These are phyloP conservation scores for Senna tora DNA, from an alignment of 306 rosid species.

Conservation along the genomic window DNA sequence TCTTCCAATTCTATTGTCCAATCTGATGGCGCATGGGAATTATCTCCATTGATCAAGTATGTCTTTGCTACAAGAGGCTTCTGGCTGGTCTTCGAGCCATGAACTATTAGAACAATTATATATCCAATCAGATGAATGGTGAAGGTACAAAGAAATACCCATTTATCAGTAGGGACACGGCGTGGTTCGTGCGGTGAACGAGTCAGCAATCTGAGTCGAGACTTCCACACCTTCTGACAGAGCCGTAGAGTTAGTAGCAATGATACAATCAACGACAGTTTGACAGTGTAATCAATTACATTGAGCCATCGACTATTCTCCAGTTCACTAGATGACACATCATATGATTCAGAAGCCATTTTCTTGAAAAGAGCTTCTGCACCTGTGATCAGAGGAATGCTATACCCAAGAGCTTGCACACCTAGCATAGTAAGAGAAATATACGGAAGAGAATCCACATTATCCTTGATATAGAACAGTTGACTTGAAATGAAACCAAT, in stretches of 20 bases:
- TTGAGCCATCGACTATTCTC: slow-evolving; percentile 61
- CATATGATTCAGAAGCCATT: slow-evolving; percentile 53
- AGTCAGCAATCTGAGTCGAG: slow-evolving; percentile 66
- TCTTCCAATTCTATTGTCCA: slow-evolving; percentile 80
- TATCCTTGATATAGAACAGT: slow-evolving; percentile 58
- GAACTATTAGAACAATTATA: slow-evolving; percentile 57
- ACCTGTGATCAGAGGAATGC: slow-evolving; percentile 79
- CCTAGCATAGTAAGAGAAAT: slow-evolving; percentile 79
- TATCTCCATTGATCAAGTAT: slow-evolving; percentile 27
- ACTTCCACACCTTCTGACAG: slow-evolving; percentile 92
- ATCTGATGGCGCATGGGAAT: slow-evolving; percentile 42
- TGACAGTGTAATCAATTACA: slow-evolving; percentile 71
- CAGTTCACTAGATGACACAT: slow-evolving; percentile 52
- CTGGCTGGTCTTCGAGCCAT: slow-evolving; percentile 47
- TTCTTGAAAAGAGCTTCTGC: slow-evolving; percentile 87
- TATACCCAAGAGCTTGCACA: slow-evolving; percentile 81
- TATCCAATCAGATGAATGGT: slow-evolving; percentile 65
- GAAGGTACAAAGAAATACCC: slow-evolving; percentile 58
- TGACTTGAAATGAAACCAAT: slow-evolving; percentile 77
- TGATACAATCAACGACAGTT: slow-evolving; percentile 72
- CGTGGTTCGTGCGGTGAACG: slow-evolving; percentile 64
- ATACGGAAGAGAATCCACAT: slow-evolving; percentile 69
- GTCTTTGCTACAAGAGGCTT: slow-evolving; percentile 44
- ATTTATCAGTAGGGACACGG: slow-evolving; percentile 68
- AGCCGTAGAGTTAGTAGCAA: slow-evolving; percentile 78